Evolutionary conservation across 73 alveolate genomes (phyloP).

Genomic region (Tetrahymena thermophila): DNA sequence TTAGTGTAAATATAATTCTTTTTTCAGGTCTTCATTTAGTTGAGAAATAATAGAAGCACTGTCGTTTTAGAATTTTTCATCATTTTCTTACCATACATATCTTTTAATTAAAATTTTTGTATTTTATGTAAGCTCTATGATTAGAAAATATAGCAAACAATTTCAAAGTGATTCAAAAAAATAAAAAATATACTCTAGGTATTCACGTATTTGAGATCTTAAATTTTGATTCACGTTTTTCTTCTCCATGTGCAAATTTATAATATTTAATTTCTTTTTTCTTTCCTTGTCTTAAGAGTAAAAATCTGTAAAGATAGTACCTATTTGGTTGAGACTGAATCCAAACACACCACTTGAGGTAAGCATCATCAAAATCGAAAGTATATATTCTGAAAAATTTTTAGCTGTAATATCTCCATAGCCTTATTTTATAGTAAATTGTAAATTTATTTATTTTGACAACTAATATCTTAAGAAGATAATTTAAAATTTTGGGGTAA

Average conservation of each 20-base stretch:
- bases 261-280: background rate
- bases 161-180: background rate
- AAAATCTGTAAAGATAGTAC: background rate
- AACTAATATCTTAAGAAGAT: too few relatives aligned
- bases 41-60: background rate
- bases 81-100: background rate
- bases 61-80: background rate
- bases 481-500: too few relatives aligned
- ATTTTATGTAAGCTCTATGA: background rate
- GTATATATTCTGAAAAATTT: background rate
- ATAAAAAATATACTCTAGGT: background rate
- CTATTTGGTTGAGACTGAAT: background rate
- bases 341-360: background rate
- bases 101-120: background rate
- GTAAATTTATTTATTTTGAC: too few relatives aligned
- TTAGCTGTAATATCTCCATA: background rate
- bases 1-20: background rate
- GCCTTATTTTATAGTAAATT: background rate
- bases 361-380: background rate
- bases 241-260: background rate
- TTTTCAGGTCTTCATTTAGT: background rate
- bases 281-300: background rate
- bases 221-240: background rate
- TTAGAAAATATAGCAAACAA: too few relatives aligned
- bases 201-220: background rate